Evolutionary conservation across 768 basidiomycete species (phyloP).

Genomic region (Strobilomyces echinocephalus): DNA sequence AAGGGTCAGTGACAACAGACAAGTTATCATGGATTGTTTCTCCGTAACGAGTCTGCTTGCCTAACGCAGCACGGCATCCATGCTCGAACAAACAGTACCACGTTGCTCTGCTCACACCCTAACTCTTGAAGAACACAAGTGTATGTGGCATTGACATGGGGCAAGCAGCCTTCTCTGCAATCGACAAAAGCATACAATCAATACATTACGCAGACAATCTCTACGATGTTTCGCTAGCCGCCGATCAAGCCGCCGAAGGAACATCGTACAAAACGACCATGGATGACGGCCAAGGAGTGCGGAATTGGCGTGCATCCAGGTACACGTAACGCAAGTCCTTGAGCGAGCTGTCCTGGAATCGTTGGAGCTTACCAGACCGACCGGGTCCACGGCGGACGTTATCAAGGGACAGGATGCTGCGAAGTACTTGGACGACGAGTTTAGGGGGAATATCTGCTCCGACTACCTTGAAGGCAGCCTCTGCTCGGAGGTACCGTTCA

Average conservation of each 20-base stretch:
- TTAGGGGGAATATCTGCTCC: slow-evolving; percentile 55
- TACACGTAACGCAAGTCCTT: slow-evolving; percentile 53
- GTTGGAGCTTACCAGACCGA: slow-evolving; percentile 57
- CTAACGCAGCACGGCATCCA: too few relatives aligned
- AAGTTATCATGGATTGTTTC: too few relatives aligned
- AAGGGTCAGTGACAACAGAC: too few relatives aligned
- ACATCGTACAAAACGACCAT: slow-evolving; percentile 47
- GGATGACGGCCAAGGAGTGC: slow-evolving; percentile 63
- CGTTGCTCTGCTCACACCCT: neutral
- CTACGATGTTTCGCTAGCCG: too few relatives aligned
- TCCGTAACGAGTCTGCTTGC: too few relatives aligned
- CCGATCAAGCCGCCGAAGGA: slow-evolving; percentile 14
- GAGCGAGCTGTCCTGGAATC: slow-evolving; percentile 47
- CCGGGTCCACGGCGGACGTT: slow-evolving; percentile 65
- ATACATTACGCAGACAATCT: slow-evolving; percentile 4
- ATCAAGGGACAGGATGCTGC: slow-evolving; percentile 53
- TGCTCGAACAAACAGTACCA: neutral
- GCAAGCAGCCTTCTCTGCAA: neutral
- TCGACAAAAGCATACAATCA: neutral
- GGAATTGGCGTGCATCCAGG: slow-evolving; percentile 45
- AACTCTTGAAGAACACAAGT: neutral
- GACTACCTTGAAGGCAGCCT: slow-evolving; percentile 44
- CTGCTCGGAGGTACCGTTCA: slow-evolving; percentile 45
- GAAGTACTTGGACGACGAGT: slow-evolving; percentile 58
- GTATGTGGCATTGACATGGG: neutral